phyloP scores from a whole-genome alignment of 345 rosid species.

The Tarenaya hassleriana region DNA sequence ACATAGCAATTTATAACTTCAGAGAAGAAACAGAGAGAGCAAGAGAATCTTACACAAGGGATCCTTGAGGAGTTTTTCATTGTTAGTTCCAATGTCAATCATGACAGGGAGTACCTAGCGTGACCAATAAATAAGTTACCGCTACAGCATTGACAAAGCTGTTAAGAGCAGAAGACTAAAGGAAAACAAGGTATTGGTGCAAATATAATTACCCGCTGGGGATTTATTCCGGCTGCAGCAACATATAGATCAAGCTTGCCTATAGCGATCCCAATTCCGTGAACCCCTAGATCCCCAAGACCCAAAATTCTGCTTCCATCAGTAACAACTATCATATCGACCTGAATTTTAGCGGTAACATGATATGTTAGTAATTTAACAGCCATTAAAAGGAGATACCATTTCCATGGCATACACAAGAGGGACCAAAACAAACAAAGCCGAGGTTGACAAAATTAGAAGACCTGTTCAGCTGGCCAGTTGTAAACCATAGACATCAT shows the following conservation, averaged over 20 bases:
- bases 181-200: slow-evolving; percentile 4
- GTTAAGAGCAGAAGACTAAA: background rate
- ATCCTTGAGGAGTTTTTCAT: slow-evolving; percentile 79
- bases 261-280: slow-evolving; percentile 91
- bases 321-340: slow-evolving; percentile 99
- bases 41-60: slow-evolving; percentile 66
- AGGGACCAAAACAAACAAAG: background rate
- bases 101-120: slow-evolving; percentile 92
- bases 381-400: background rate
- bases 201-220: slow-evolving; percentile 69
- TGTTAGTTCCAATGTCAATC: slow-evolving; percentile 99
- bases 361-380: background rate
- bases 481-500: slow-evolving; percentile 99
- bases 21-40: slow-evolving; percentile 9
- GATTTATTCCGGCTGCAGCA: slow-evolving; percentile 99
- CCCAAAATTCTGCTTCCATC: slow-evolving; percentile 99
- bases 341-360: slow-evolving; percentile 37
- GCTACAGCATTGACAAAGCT: slow-evolving; percentile 7
- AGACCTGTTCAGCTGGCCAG: slow-evolving; percentile 98
- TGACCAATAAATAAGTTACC: slow-evolving; percentile 13
- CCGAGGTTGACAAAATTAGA: slow-evolving; percentile 9
- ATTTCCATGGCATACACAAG: background rate
- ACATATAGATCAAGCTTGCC: slow-evolving; percentile 97
- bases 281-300: slow-evolving; percentile 98
- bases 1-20: background rate